Evolutionary conservation across 495 filamentous ascomycete species (phyloP).

Genomic region (Penicillium mononematosum): DNA sequence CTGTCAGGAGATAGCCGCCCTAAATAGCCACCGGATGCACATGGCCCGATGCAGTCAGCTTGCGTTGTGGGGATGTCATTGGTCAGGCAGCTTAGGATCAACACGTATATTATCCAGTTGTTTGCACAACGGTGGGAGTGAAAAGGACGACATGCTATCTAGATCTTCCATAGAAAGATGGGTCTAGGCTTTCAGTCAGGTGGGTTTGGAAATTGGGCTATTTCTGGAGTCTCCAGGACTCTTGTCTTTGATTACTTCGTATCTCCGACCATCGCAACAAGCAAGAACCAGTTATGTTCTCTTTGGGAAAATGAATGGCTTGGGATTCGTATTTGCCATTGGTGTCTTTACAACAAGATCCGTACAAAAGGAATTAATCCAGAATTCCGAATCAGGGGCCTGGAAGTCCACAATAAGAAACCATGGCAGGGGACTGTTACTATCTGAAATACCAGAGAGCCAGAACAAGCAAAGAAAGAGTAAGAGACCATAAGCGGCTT

Average conservation of each 20-base stretch:
- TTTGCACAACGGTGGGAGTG: background rate
- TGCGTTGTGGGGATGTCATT: constrained; percentile 1
- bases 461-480: constrained; percentile 3
- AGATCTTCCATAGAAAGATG: background rate
- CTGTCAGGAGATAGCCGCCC: constrained; percentile 28
- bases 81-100: background rate
- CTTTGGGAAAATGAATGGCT: background rate
- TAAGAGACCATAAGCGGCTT: background rate
- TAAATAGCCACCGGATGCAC: constrained; percentile 10
- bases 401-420: background rate
- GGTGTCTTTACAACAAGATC: background rate
- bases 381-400: background rate
- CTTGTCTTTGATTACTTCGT: constrained; percentile 5
- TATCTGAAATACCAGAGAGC: constrained; percentile 4
- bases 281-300: background rate
- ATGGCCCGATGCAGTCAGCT: constrained; percentile 12
- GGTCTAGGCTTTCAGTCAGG: constrained; percentile 1
- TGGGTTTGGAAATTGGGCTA: background rate
- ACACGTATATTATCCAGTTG: constrained; percentile 1
- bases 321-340: background rate
- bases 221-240: background rate
- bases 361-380: background rate
- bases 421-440: background rate
- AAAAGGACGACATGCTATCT: background rate
- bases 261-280: background rate